Evolutionary conservation across 2,329 filamentous ascomycete genomes (phyloP).

Genomic region (Fusarium siculi): DNA sequence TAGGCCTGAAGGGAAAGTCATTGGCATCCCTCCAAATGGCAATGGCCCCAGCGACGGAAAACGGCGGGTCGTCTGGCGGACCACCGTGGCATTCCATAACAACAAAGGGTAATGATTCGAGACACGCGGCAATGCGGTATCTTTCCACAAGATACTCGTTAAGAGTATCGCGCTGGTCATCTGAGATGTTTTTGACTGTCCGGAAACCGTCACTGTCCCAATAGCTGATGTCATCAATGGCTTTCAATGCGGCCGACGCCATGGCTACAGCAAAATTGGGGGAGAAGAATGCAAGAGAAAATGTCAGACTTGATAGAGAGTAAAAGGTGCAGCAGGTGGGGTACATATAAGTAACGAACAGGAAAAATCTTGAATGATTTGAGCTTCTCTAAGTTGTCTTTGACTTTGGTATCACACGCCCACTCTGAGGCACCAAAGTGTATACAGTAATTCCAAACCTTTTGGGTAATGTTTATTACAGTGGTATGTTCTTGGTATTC

Average conservation of each 20-base stretch:
- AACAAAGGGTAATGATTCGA: not conserved
- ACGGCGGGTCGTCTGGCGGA: not conserved
- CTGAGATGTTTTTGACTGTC: too few species aligned
- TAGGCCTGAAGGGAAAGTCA: rapidly evolving
- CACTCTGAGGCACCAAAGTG: not conserved
- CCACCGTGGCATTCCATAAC: not conserved
- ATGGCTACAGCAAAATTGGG: not conserved
- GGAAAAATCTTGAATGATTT: not conserved
- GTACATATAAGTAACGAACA: not conserved
- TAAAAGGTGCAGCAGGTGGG: not conserved
- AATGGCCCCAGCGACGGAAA: not conserved
- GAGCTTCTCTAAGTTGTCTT: not conserved
- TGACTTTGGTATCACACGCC: not conserved
- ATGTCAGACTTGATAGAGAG: too few species aligned
- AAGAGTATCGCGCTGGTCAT: not conserved
- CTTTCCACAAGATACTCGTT: rapidly evolving
- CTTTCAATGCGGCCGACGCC: not conserved
- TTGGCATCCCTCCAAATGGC: not conserved
- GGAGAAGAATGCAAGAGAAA: not conserved
- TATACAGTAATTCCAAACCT: rapidly evolving
- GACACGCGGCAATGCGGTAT: rapidly evolving
- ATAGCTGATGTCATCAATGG: not conserved
- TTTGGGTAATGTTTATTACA: too few species aligned
- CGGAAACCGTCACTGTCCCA: not conserved
- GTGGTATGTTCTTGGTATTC: not conserved